Conservation (phyloP, 257 asterid species). For the Knoxia roxburghii region DNA sequence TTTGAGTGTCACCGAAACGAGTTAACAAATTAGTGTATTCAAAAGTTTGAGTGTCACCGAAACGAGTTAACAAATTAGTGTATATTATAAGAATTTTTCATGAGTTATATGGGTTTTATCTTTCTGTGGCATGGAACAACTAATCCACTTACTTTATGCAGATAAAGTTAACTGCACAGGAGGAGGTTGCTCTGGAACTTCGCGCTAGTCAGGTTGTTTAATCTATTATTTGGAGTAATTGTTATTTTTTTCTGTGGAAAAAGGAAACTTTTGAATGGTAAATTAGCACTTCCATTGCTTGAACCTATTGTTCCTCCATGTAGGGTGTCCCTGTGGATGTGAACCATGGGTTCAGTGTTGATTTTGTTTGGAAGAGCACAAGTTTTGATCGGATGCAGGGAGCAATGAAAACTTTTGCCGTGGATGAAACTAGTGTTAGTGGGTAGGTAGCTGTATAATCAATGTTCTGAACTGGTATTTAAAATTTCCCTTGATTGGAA, state of each 20-base stretch:
- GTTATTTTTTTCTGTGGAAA: too few relatives aligned
- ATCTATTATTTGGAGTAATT: not conserved
- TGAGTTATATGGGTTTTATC: not conserved
- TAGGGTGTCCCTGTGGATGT: slow-evolving; percentile 96
- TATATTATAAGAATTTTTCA: not conserved
- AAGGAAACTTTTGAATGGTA: not conserved
- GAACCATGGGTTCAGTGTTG: slow-evolving; percentile 90
- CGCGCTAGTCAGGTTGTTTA: slow-evolving; percentile 78
- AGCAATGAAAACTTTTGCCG: slow-evolving; percentile 98
- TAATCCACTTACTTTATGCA: slow-evolving; percentile 24
- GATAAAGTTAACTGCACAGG: slow-evolving; percentile 94
- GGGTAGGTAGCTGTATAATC: slow-evolving; percentile 54
- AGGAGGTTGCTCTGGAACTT: slow-evolving; percentile 99
- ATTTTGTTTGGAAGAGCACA: slow-evolving; percentile 99
- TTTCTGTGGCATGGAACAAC: not conserved
- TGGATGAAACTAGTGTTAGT: slow-evolving; percentile 98
- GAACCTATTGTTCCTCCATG: slow-evolving; percentile 12
- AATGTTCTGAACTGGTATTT: not conserved
- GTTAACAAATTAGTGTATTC: not conserved
- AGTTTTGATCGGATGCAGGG: slow-evolving; percentile 99
- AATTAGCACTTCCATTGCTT: slow-evolving; percentile 14
- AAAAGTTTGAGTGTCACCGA: not conserved
- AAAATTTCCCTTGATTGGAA: not conserved
- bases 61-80: not conserved
- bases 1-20: not conserved